Base-by-base conservation (phyloP, 139 green algal species). In the Chlamydomonas sphaeroides region DNA sequence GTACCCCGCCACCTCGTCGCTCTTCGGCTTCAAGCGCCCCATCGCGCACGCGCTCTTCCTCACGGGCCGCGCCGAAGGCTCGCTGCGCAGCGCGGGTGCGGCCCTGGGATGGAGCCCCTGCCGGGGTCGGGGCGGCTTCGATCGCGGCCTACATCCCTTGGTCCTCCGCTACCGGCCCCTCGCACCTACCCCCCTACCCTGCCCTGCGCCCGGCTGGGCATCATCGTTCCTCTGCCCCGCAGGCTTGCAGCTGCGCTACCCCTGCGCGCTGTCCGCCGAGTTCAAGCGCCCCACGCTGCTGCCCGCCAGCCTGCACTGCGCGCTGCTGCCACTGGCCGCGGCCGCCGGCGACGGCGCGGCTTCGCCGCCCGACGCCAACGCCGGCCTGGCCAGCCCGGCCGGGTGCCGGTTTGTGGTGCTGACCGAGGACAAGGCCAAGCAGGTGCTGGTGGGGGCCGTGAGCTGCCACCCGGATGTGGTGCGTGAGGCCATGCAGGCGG, bases 41-140 rank as follows among this genome's bases (percentile, higher is more conserved):
- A 94, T 94, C 65, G 89, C 87, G 3, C 90, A 94, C 65, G 89
- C 90, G 45, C 86, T 94, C 68, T 94, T 81, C 81, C 79, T 92
- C 33, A 84, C 90, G 41, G 79, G 82, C 35, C 38, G 77, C 5
- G 75, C 88, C 0, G 89, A 93, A 68, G 87, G 85, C 21, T 69
- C 78, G 21, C 49, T 93, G 56, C 49, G 53, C 20, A 88, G 78
- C 6, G 65, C 70, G 35, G 89, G 89, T 88, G 68, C 23, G 56
- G n/a, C n/a, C n/a, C n/a, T n/a, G n/a, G n/a, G n/a, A n/a, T n/a
- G n/a, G n/a, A n/a, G n/a, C n/a, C n/a, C n/a, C n/a, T n/a, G n/a
- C n/a, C n/a, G n/a, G n/a, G n/a, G n/a, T n/a, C n/a, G n/a, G n/a
- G n/a, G n/a, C n/a, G n/a, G n/a, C n/a, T n/a, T n/a, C n/a, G n/a